Evolutionary conservation across 2,329 filamentous ascomycete genomes (phyloP).

Genomic region (Fusarium concolor): DNA sequence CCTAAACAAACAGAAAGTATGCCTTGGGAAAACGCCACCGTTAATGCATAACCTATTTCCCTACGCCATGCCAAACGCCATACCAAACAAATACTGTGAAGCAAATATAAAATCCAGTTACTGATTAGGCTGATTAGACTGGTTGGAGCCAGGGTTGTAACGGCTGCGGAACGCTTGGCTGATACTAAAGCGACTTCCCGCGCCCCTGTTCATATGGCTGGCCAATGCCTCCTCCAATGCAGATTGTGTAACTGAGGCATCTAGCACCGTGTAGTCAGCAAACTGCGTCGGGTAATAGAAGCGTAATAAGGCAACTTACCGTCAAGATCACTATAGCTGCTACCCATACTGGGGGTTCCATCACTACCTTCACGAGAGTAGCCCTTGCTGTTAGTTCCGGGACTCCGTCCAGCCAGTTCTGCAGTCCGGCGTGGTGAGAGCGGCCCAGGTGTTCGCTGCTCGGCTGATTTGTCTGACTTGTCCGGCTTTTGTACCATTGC

Average conservation of each 20-base stretch:
- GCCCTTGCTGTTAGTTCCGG: slow-evolving; percentile 61
- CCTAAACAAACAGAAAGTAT: slow-evolving; percentile 15
- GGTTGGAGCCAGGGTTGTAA: slow-evolving; percentile 59
- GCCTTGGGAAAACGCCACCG: slow-evolving; percentile 40
- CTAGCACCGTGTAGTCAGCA: slow-evolving; percentile 54
- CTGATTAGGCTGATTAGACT: slow-evolving; percentile 37
- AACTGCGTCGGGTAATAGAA: background rate
- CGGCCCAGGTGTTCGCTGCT: slow-evolving; percentile 56
- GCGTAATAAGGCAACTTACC: slow-evolving; percentile 58
- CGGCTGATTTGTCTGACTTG: slow-evolving; percentile 46
- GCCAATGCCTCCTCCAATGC: slow-evolving; percentile 82
- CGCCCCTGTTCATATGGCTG: slow-evolving; percentile 59
- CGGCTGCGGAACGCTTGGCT: slow-evolving; percentile 74
- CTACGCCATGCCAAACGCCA: slow-evolving; percentile 34
- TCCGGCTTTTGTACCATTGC: slow-evolving; percentile 52
- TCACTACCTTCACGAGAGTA: slow-evolving; percentile 74
- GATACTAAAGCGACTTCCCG: slow-evolving; percentile 70
- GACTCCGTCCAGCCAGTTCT: slow-evolving; percentile 68
- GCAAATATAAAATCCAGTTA: slow-evolving; percentile 28
- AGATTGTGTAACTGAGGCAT: slow-evolving; percentile 83
- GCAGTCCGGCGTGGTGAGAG: slow-evolving; percentile 69
- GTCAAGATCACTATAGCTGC: slow-evolving; percentile 87
- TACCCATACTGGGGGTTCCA: slow-evolving; percentile 83
- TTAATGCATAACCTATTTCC: slow-evolving; percentile 32
- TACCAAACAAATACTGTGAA: slow-evolving; percentile 28